These are phyloP conservation scores for Cafeteria roenbergensis DNA, from an alignment of 108 stramenopile genomes.

Conservation along the genomic window DNA sequence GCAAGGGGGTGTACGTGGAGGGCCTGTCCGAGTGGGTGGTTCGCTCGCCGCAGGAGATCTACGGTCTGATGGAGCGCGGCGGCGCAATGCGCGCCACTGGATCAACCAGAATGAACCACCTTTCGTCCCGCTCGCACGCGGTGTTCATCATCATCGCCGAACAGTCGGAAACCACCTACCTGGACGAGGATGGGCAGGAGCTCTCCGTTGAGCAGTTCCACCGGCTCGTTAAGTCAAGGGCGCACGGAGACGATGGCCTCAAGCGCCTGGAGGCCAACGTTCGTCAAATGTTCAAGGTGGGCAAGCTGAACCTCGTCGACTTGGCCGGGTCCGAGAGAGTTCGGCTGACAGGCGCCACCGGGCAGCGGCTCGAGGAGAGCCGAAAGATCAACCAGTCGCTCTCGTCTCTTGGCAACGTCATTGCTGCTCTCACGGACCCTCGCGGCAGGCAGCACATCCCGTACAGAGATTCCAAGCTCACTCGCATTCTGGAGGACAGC, in stretches of 20 bases:
- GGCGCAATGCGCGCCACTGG: constrained; percentile 47
- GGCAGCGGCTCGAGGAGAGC: constrained; percentile 47
- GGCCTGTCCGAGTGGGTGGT: constrained; percentile 57
- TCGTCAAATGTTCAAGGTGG: constrained; percentile 47
- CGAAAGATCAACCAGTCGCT: constrained; percentile 52
- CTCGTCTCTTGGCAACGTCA: constrained; percentile 49
- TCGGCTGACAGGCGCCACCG: constrained; percentile 44
- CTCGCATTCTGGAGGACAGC: constrained; percentile 43
- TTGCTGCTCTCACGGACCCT: constrained; percentile 43
- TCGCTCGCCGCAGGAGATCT: constrained; percentile 49
- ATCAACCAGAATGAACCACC: constrained; percentile 47
- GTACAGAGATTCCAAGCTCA: constrained; percentile 51
- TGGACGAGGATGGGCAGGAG: constrained; percentile 33
- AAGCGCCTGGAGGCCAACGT: constrained; percentile 32
- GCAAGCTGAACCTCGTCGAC: constrained; percentile 54
- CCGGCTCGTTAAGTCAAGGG: constrained; percentile 21
- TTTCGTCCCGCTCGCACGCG: constrained; percentile 36
- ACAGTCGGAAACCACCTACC: constrained; percentile 34
- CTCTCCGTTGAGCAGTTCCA: constrained; percentile 30
- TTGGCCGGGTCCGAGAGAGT: constrained; percentile 53
- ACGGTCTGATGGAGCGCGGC: constrained; percentile 54
- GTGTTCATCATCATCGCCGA: constrained; percentile 56
- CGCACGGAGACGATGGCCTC: constrained; percentile 25
- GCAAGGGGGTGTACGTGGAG: constrained; percentile 48
- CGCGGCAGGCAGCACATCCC: constrained; percentile 45